These are phyloP conservation scores for Claviceps africana DNA, from an alignment of 2,329 filamentous ascomycete species.

Conservation along the genomic window DNA sequence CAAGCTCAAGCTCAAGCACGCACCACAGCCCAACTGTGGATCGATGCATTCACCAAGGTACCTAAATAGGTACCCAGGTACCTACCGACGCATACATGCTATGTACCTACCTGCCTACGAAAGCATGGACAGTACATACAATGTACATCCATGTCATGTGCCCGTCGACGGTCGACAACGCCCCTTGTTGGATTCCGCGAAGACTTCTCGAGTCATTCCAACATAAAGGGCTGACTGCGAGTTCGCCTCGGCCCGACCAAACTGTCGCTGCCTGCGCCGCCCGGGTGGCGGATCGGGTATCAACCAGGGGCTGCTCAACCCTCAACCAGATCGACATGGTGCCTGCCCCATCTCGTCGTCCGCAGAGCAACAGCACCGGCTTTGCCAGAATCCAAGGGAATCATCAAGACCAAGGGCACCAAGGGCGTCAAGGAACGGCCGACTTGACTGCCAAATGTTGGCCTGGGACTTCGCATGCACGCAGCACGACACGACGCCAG, in stretches of 20 bases:
- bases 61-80: no score
- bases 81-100: no score
- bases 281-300: conserved; percentile 6
- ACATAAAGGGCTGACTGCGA: neutral
- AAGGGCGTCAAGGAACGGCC: neutral
- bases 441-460: neutral
- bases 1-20: no score
- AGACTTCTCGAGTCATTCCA: neutral
- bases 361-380: neutral
- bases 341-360: neutral
- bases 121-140: no score
- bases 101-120: no score
- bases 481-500: neutral
- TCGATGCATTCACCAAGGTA: conserved; percentile 3
- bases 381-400: neutral
- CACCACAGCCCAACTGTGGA: conserved; percentile 7
- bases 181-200: neutral
- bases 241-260: neutral
- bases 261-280: neutral
- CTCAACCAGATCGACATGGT: neutral
- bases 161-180: neutral
- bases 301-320: neutral
- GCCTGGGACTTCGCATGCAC: neutral
- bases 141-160: no score
- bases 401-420: neutral